phyloP scores from a whole-genome alignment of 2,329 filamentous ascomycete genomes.

The Trichoderma lentiforme region DNA sequence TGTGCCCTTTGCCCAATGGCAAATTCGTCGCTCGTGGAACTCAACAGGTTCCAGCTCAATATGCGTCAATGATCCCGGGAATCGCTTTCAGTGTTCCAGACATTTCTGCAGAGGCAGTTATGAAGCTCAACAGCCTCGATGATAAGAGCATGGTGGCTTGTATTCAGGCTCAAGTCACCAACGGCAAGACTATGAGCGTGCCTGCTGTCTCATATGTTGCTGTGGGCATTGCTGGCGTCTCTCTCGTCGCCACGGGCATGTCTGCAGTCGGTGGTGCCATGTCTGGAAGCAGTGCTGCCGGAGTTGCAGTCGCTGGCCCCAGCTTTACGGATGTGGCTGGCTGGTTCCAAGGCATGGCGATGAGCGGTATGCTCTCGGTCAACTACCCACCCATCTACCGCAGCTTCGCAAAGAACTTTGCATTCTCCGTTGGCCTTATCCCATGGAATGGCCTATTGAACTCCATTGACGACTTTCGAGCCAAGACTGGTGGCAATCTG shows the following conservation, averaged over 20 bases:
- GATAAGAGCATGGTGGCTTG: constrained; percentile 68
- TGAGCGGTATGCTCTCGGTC: constrained; percentile 95
- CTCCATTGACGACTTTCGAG: constrained; percentile 80
- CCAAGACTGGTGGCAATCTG: constrained; percentile 78
- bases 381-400: constrained; percentile 83
- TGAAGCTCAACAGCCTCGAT: constrained; percentile 66
- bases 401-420: constrained; percentile 90
- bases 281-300: constrained; percentile 46
- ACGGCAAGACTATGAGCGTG: constrained; percentile 77
- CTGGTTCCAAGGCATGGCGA: constrained; percentile 90
- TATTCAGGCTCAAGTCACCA: constrained; percentile 75
- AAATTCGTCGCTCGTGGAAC: constrained; percentile 69
- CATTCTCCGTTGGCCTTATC: constrained; percentile 80
- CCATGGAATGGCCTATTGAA: constrained; percentile 77
- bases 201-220: constrained; percentile 80
- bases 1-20: constrained; percentile 83
- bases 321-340: constrained; percentile 81
- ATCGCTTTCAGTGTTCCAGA: constrained; percentile 92
- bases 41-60: constrained; percentile 68
- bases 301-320: constrained; percentile 67
- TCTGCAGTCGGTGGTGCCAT: constrained; percentile 64
- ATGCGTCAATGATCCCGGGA: constrained; percentile 71
- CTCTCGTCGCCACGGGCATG: constrained; percentile 68
- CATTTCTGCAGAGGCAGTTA: constrained; percentile 77
- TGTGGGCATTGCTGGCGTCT: constrained; percentile 79